Conservation (phyloP, 768 basidiomycete species). For the Leccinellum rugosiceps region DNA sequence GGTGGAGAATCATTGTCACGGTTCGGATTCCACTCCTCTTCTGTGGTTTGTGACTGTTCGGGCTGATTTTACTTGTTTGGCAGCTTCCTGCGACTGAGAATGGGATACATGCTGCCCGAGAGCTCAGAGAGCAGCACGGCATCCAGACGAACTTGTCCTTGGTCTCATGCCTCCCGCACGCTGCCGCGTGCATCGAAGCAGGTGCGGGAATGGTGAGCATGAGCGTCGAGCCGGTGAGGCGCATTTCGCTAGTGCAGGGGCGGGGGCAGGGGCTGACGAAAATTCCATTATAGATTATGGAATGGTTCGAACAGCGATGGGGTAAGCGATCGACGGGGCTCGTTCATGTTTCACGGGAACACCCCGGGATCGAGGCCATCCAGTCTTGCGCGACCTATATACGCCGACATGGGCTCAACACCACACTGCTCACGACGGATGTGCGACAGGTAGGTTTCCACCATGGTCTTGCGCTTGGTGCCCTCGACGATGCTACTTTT, state of each 20-base stretch:
- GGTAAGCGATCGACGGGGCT: not conserved
- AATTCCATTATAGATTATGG: conserved; percentile 35
- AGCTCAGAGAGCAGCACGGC: conserved; percentile 35
- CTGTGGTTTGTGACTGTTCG: not conserved
- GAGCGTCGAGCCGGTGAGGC: conserved; percentile 46
- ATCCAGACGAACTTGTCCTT: conserved; percentile 50
- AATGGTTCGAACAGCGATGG: conserved; percentile 38
- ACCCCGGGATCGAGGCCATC: conserved; percentile 47
- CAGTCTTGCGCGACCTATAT: conserved; percentile 46
- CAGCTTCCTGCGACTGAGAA: conserved; percentile 58
- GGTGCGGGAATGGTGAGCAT: conserved; percentile 48
- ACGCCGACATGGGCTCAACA: conserved; percentile 36
- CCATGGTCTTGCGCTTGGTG: not conserved
- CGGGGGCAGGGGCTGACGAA: not conserved
- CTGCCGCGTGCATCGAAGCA: conserved; percentile 52
- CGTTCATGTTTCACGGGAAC: conserved; percentile 14
- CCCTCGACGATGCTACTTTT: not conserved
- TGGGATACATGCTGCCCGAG: conserved; percentile 47
- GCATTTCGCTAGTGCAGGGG: not conserved
- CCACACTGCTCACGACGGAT: conserved; percentile 40
- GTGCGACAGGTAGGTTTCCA: conserved; percentile 37
- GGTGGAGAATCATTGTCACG: conserved; percentile 45
- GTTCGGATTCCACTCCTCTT: conserved; percentile 16
- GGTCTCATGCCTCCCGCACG: conserved; percentile 55
- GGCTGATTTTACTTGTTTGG: not conserved